Evolutionary conservation across 2,329 filamentous ascomycete species (phyloP), one percentile per base, ranked within the genome.

Genomic region (Arthrobotrys megalospora): DNA sequence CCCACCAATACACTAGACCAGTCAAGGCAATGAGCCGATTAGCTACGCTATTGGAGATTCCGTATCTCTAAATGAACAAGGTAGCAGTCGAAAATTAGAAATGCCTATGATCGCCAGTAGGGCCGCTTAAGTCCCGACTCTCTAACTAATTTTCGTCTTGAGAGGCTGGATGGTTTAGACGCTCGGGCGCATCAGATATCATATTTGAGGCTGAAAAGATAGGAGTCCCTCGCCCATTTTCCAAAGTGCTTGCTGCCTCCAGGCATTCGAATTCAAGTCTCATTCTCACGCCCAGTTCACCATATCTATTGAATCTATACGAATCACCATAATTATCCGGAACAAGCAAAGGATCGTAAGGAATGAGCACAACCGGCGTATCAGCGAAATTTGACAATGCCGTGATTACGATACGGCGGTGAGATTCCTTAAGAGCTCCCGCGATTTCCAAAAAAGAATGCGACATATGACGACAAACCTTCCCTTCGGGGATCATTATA

Each of bases 21-120:
- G 60, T 60, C 66, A 77, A 45, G 73, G 73, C 66, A 77, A 71
- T 58, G 66, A 77, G 66, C 66, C 66, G 73, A 77, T 77, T 71
- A 71, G 73, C 52, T 77, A 45, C 52, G 41, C 21, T 16, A 62
- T 68, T 67, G 71, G 45, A 48, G 43, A 53, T 76, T 55, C 50
- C 45, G 19, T 41, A 60, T 53, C 60, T 28, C 6, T 28, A 60
- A 32, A 28, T 60, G 55, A 60, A 43, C 16, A 60, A n/a, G 55
- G 55, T 58, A 41, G 32, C 19, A 58, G 43, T 69, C 24, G 71
- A 52, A 58, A 55, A 68, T 63, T 63, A 63, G 41, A 50, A 63
- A 50, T 52, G 24, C 19, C 55, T 34, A 52, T 52, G 28, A 65
- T 64, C 47, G 38, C 21, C 38, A 34, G 58, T 64, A 34, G 11